Evolutionary conservation across 1,284 basidiomycete species (phyloP).

Genomic region (Laetiporus sulphureus): DNA sequence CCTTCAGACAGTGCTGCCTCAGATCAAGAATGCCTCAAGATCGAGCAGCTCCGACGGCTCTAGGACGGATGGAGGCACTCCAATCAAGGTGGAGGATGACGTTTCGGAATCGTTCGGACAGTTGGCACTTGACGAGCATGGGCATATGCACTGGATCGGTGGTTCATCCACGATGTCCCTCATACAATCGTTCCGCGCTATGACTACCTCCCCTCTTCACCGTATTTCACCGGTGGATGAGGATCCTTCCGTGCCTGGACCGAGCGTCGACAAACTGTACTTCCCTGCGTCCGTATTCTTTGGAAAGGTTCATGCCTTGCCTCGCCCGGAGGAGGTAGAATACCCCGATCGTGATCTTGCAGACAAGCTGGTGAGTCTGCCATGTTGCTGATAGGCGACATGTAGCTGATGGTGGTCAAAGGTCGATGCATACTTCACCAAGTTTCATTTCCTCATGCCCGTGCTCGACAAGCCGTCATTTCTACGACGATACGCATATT

Average conservation of each 20-base stretch:
- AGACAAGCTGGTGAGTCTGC: conserved; percentile 61
- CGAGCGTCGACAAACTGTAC: conserved; percentile 77
- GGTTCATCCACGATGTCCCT: conserved; percentile 87
- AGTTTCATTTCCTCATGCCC: conserved; percentile 81
- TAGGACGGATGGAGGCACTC: conserved; percentile 28
- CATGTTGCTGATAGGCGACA: conserved; percentile 1
- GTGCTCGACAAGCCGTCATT: conserved; percentile 80
- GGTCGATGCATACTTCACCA: conserved; percentile 80
- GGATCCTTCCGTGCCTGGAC: conserved; percentile 66
- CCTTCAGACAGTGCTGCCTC: conserved; percentile 24
- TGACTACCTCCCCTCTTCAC: conserved; percentile 67
- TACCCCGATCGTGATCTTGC: conserved; percentile 78
- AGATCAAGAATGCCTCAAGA: conserved; percentile 21
- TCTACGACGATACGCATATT: conserved; percentile 56
- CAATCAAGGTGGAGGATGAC: conserved; percentile 61
- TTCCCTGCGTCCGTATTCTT: conserved; percentile 86
- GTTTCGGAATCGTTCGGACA: conserved; percentile 80
- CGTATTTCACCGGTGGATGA: conserved; percentile 78
- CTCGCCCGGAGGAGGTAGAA: conserved; percentile 80
- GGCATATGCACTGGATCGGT: conserved; percentile 88
- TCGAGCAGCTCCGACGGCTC: conserved; percentile 25
- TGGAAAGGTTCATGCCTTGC: conserved; percentile 79
- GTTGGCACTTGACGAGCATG: conserved; percentile 82
- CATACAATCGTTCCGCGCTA: conserved; percentile 78
- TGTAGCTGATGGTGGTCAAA: conserved; percentile 22